These are phyloP conservation scores for Vinca minor DNA, from an alignment of 257 asterid genomes.

Conservation along the genomic window DNA sequence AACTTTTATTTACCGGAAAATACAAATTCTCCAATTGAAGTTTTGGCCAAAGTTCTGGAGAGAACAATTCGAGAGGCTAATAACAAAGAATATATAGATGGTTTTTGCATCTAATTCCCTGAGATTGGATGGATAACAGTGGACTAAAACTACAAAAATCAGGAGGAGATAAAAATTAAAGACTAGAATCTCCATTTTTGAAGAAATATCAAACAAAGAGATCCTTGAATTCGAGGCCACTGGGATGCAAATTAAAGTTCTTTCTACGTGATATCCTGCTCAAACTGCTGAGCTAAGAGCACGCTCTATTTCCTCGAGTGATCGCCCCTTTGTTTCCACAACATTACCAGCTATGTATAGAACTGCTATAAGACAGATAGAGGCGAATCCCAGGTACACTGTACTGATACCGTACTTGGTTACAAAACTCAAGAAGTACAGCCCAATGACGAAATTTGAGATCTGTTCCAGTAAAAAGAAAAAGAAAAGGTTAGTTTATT, in stretches of 20 bases:
- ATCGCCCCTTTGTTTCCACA: slow-evolving; percentile 87
- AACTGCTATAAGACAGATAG: slow-evolving; percentile 61
- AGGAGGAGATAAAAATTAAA: not conserved
- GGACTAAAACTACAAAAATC: slow-evolving; percentile 2
- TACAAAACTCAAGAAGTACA: slow-evolving; percentile 82
- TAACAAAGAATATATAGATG: not conserved
- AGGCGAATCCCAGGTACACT: slow-evolving; percentile 87
- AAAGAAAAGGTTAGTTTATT: not conserved
- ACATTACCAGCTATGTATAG: slow-evolving; percentile 67
- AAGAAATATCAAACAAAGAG: not conserved
- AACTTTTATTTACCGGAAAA: slow-evolving; percentile 8
- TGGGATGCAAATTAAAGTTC: slow-evolving; percentile 3
- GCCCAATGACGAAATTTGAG: slow-evolving; percentile 78
- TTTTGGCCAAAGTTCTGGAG: not conserved
- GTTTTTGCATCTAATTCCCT: not conserved
- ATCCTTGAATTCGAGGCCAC: slow-evolving; percentile 1
- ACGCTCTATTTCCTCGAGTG: slow-evolving; percentile 85
- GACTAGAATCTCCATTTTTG: not conserved
- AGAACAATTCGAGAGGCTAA: not conserved
- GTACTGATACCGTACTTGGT: slow-evolving; percentile 75
- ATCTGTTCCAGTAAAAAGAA: slow-evolving; percentile 37
- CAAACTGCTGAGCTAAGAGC: slow-evolving; percentile 52
- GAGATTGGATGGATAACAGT: no score
- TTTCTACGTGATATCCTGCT: slow-evolving; percentile 10
- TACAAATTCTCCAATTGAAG: not conserved